These are phyloP conservation scores for Coemansia javaensis DNA, from an alignment of 192 early-diverging fungal genomes.

Conservation along the genomic window DNA sequence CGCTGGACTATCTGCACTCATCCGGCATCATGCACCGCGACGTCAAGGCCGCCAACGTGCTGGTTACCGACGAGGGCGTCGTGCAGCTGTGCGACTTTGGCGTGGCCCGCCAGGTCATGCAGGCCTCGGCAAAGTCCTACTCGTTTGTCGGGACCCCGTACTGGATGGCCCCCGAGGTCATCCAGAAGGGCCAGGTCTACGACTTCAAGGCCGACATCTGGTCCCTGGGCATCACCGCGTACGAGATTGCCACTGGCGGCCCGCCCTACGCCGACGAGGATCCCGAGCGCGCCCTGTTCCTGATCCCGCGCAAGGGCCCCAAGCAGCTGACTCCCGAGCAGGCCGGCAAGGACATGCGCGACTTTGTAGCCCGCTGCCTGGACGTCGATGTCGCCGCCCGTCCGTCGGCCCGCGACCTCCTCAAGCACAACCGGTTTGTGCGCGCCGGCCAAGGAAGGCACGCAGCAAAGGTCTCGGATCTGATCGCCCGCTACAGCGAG, in stretches of 20 bases:
- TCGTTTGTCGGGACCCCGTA: constrained; percentile 95
- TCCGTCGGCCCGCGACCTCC: constrained; percentile 79
- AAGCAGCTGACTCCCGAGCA: constrained; percentile 76
- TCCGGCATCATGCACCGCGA: constrained; percentile 95
- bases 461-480: constrained; percentile 40
- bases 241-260: constrained; percentile 92
- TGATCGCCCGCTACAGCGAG: constrained; percentile 39
- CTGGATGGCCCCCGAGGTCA: constrained; percentile 88
- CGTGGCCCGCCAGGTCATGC: constrained; percentile 78
- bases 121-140: constrained; percentile 68
- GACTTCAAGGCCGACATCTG: constrained; percentile 98
- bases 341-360: constrained; percentile 69
- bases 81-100: constrained; percentile 98
- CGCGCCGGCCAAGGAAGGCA: constrained; percentile 46
- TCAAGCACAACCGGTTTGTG: constrained; percentile 59
- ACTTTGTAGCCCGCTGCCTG: constrained; percentile 84
- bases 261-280: constrained; percentile 91
- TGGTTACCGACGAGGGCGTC: constrained; percentile 82
- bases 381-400: constrained; percentile 84
- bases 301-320: constrained; percentile 80
- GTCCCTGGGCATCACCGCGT: constrained; percentile 97
- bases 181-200: constrained; percentile 75
- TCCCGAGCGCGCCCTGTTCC: constrained; percentile 80
- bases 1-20: constrained; percentile 90
- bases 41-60: constrained; percentile 96